Conservation (phyloP, 352 stramenopile species). For the Blastocystis sp. region DNA sequence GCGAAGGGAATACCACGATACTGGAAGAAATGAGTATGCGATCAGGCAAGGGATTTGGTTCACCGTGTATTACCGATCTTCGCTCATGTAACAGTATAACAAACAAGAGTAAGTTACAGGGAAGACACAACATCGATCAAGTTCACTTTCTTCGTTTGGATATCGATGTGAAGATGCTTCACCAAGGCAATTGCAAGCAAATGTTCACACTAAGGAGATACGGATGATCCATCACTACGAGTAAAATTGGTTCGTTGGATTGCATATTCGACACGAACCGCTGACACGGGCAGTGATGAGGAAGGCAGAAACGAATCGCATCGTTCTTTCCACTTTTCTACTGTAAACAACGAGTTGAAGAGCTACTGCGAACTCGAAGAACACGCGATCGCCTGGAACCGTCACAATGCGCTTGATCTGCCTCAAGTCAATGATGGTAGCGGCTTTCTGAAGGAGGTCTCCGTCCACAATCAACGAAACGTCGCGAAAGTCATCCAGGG, state of each 20-base stretch:
- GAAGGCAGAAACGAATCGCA: not conserved
- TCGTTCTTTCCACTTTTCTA: conserved; percentile 3
- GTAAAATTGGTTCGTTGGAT: not conserved
- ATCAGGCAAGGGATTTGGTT: not conserved
- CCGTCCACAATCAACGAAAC: conserved; percentile 9
- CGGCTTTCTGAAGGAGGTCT: not conserved
- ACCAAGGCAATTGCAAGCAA: not conserved
- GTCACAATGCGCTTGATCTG: not conserved
- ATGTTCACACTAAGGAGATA: conserved; percentile 19
- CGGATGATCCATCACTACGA: not conserved
- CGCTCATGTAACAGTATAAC: not conserved
- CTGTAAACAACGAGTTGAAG: not conserved
- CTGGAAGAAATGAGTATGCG: not conserved
- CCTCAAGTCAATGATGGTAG: not conserved
- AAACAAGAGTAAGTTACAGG: not conserved
- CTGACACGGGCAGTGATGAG: not conserved
- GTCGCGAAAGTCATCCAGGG: not conserved
- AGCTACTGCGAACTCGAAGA: conserved; percentile 3
- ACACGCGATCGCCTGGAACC: not conserved
- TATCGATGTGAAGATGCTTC: not conserved
- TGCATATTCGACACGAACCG: not conserved
- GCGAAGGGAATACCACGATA: not conserved
- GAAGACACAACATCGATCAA: not conserved
- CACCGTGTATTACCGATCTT: not conserved
- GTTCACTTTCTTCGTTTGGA: not conserved